Base-by-base conservation (phyloP, 2,329 filamentous ascomycete species). In the Cladophialophora psammophila region DNA sequence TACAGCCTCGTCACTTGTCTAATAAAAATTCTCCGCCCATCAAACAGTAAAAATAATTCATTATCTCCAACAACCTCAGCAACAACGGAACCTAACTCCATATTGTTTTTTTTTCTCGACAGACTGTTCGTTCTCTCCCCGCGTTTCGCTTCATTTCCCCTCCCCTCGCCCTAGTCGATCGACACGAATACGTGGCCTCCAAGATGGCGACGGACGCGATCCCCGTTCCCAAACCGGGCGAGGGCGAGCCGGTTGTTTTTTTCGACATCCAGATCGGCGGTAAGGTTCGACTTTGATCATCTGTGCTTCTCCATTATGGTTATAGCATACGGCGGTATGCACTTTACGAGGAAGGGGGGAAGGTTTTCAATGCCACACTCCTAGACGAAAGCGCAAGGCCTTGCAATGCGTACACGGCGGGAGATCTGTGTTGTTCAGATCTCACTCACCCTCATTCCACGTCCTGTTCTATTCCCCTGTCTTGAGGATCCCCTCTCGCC, bases 181-280 rank as follows among this genome's bases (percentile, higher is more conserved):
- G 31, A 18, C 12, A 55, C 35, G 31, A 26, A 26, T 26, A 26
- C 26, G 26, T 26, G 3, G 26, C 26, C 26, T 20, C 32, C n/a
- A 50, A 40, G 9, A 70, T 70, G 66, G 69, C 69, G 38, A 60
- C 67, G 18, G 64, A 56, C n/a, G 59, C 45, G n/a, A 66, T 67
- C 31, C 69, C 70, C 18, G 69, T 71, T 4, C 72, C 72, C n/a
- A 72, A 67, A 40, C 70, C 72, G 3, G 72, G 72, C 52, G 69
- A 69, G 48, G 71, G 66, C 34, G 72, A 83, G 64, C 82, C 82
- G 12, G 75, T 84, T 42, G 81, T 83, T n/a, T 84, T 84, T 71
- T 83, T 84, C 65, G 82, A 84, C 71, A 72, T 84, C 35, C 76
- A 80, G 60, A 75, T 84, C 34, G 81, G 78, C 74, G 82, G 82